Percentiles rank a stretch among this genome's conserved stretches.
These are phyloP conservation scores for Anastatica hierochuntica DNA, from an alignment of 345 rosid species.

Conservation along the genomic window DNA sequence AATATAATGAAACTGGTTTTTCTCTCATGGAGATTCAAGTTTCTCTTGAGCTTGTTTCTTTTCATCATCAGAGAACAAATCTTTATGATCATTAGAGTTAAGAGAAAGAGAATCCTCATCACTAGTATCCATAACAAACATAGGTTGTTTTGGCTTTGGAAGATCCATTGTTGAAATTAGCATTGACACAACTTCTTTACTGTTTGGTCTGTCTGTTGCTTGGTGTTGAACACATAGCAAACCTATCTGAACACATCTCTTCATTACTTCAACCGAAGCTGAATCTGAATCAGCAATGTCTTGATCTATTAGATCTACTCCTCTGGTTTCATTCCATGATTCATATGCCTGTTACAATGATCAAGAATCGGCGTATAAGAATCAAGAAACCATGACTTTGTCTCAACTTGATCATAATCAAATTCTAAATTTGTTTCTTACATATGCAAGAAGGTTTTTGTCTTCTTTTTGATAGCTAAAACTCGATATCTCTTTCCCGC, in stretches of 20 bases:
- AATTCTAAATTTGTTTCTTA: not conserved
- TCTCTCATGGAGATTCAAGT: not conserved
- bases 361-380: not conserved
- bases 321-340: slow-evolving; percentile 9
- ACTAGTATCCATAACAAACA: not conserved
- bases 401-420: not conserved
- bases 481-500: not conserved
- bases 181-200: slow-evolving; percentile 8
- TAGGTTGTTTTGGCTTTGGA: slow-evolving; percentile 7
- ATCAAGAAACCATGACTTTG: not conserved
- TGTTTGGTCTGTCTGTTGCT: slow-evolving; percentile 12
- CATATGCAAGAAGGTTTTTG: slow-evolving; percentile 5
- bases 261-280: not conserved
- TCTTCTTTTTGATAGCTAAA: not conserved
- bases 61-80: not conserved
- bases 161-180: not conserved
- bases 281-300: not conserved
- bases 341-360: slow-evolving; percentile 15
- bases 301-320: slow-evolving; percentile 3
- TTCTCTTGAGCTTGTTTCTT: not conserved
- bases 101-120: not conserved
- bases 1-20: not conserved
- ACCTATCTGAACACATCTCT: slow-evolving; percentile 12
- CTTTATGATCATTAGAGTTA: not conserved
- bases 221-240: slow-evolving; percentile 5